These are phyloP conservation scores for Vitis riparia DNA, from an alignment of 164 flowering plant species.

Conservation along the genomic window DNA sequence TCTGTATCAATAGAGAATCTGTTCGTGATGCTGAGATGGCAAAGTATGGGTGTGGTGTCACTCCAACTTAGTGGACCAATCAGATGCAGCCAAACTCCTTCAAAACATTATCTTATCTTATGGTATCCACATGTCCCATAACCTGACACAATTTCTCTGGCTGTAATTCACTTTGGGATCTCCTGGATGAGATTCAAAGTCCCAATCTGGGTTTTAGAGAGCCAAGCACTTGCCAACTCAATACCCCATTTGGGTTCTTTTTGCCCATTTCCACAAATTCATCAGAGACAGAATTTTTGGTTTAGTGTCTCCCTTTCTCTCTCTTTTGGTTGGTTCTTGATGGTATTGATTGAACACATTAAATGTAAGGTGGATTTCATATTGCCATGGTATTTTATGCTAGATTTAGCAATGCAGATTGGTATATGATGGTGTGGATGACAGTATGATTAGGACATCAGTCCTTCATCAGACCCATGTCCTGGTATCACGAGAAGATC, in stretches of 20 bases:
- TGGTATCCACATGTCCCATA: conserved; percentile 31
- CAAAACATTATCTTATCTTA: conserved; percentile 50
- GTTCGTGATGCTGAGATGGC: conserved; percentile 8
- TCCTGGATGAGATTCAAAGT: conserved; percentile 35
- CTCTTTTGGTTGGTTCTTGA: neutral
- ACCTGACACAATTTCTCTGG: conserved; percentile 32
- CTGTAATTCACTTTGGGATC: conserved; percentile 23
- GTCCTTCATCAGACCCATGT: conserved; percentile 46
- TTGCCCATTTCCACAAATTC: too few relatives aligned
- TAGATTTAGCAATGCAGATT: neutral
- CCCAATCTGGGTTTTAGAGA: neutral
- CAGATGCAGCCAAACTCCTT: neutral
- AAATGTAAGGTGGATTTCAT: too few relatives aligned
- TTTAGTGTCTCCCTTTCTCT: neutral
- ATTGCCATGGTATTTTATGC: too few relatives aligned
- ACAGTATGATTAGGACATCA: conserved; percentile 55
- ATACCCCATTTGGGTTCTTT: too few relatives aligned
- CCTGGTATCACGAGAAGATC: conserved; percentile 24
- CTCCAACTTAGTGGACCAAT: neutral
- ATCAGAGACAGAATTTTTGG: neutral
- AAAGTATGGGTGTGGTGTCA: neutral
- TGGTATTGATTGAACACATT: too few relatives aligned
- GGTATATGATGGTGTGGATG: conserved; percentile 30
- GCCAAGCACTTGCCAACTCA: too few relatives aligned
- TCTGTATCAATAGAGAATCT: too few relatives aligned